phyloP scores from a whole-genome alignment of 1,139 yeast species.

The Saccharomyces hybrid region DNA sequence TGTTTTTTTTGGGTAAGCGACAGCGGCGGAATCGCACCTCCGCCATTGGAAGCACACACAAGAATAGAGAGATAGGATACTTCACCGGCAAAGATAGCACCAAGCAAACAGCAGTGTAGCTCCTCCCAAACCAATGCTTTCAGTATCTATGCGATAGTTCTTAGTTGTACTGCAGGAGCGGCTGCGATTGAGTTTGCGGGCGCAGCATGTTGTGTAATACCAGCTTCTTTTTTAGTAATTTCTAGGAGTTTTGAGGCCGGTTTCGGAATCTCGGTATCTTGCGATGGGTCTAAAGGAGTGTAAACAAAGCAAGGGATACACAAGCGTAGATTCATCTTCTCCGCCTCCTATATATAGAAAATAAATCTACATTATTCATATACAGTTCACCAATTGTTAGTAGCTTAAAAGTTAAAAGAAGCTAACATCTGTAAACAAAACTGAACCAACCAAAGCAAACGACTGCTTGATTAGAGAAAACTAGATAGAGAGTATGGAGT shows the following conservation, averaged over 20 bases:
- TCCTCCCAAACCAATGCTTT: background rate
- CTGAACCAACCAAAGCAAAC: background rate
- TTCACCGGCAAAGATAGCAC: no score
- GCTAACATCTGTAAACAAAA: background rate
- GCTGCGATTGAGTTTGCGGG: no score
- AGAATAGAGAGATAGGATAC: background rate
- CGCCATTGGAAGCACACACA: background rate
- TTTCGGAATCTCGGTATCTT: background rate
- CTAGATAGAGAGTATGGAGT: conserved; percentile 26
- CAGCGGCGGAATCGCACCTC: background rate
- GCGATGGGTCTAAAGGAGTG: background rate
- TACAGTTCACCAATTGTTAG: background rate
- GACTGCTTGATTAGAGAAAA: background rate
- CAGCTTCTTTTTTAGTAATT: background rate
- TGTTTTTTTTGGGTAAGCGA: background rate
- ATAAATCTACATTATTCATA: background rate
- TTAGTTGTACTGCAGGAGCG: background rate
- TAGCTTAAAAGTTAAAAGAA: background rate
- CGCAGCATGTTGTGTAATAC: no score
- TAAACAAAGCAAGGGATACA: conserved; percentile 1
- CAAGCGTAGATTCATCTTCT: background rate
- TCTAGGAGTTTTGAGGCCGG: background rate
- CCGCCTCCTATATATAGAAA: background rate
- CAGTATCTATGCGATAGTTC: background rate
- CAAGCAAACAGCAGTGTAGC: no score